Evolutionary conservation across 345 rosid species (phyloP).

Genomic region (Boechera divaricarpa): DNA sequence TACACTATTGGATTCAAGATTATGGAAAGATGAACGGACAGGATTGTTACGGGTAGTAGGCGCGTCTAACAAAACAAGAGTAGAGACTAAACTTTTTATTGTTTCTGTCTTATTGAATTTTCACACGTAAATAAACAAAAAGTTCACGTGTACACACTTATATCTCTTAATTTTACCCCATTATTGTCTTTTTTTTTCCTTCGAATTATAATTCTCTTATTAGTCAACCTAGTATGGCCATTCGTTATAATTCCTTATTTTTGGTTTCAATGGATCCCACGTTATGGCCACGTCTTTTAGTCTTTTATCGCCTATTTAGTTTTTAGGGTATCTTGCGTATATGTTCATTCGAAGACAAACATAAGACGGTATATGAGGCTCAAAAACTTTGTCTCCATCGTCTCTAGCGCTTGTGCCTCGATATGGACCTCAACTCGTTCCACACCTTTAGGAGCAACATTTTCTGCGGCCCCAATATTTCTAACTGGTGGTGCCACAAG

Average conservation of each 20-base stretch:
- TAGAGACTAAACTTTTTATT: background rate
- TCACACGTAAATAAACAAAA: background rate
- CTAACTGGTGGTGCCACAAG: too few relatives aligned
- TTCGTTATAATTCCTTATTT: conserved; percentile 15
- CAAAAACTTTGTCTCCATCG: too few relatives aligned
- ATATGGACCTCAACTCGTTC: too few relatives aligned
- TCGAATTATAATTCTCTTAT: conserved; percentile 8
- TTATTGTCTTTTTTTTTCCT: background rate
- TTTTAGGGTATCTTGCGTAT: background rate
- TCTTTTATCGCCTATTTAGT: background rate
- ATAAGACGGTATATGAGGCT: too few relatives aligned
- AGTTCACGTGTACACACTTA: conserved; percentile 25
- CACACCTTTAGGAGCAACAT: too few relatives aligned
- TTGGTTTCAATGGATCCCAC: conserved; percentile 25
- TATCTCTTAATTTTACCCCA: background rate
- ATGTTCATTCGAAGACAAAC: background rate
- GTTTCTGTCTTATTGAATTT: background rate
- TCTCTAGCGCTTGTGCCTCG: too few relatives aligned
- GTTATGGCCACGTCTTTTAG: conserved; percentile 26
- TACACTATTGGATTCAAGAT: conserved; percentile 13
- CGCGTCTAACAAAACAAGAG: conserved; percentile 21
- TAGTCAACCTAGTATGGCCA: conserved; percentile 35
- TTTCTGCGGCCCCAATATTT: too few relatives aligned
- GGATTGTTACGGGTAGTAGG: conserved; percentile 31
- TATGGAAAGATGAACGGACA: too few relatives aligned